Conservation (phyloP, 1,284 basidiomycete genomes). For the Coniferiporia weirii region DNA sequence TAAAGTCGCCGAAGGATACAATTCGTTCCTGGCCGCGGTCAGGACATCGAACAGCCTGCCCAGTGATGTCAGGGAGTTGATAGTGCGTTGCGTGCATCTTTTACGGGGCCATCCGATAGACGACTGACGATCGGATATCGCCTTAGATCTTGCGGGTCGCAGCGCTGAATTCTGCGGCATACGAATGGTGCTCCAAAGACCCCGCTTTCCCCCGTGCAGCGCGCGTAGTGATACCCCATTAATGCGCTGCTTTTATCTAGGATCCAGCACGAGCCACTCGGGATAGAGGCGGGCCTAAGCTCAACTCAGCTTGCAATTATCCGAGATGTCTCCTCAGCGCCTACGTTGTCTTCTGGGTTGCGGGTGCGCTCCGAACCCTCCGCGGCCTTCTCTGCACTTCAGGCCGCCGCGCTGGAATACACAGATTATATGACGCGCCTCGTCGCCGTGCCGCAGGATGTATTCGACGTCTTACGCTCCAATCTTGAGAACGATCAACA, state of each 20-base stretch:
- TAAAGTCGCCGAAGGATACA: conserved; percentile 47
- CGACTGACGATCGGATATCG: background rate
- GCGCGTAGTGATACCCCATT: background rate
- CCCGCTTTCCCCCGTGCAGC: background rate
- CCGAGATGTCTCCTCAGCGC: conserved; percentile 36
- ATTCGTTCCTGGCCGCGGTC: conserved; percentile 43
- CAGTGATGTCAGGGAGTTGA: conserved; percentile 45
- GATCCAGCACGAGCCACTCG: conserved; percentile 51
- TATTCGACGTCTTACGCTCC: conserved; percentile 30
- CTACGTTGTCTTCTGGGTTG: conserved; percentile 22
- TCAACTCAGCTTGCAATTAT: conserved; percentile 42
- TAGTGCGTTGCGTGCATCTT: conserved; percentile 30
- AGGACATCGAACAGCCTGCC: conserved; percentile 43
- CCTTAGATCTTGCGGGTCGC: conserved; percentile 47
- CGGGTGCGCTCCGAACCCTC: background rate
- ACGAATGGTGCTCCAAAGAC: conserved; percentile 35
- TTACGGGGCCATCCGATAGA: background rate
- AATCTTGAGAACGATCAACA: conserved; percentile 35
- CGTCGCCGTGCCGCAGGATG: conserved; percentile 33
- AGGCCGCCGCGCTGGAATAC: conserved; percentile 40
- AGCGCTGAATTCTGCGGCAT: conserved; percentile 45
- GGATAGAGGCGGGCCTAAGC: conserved; percentile 38
- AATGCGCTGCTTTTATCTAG: background rate
- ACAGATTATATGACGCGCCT: conserved; percentile 43
- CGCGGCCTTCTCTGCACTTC: conserved; percentile 33